These are phyloP conservation scores for Ustilago curta DNA, from an alignment of 1,284 basidiomycete species.

Conservation along the genomic window DNA sequence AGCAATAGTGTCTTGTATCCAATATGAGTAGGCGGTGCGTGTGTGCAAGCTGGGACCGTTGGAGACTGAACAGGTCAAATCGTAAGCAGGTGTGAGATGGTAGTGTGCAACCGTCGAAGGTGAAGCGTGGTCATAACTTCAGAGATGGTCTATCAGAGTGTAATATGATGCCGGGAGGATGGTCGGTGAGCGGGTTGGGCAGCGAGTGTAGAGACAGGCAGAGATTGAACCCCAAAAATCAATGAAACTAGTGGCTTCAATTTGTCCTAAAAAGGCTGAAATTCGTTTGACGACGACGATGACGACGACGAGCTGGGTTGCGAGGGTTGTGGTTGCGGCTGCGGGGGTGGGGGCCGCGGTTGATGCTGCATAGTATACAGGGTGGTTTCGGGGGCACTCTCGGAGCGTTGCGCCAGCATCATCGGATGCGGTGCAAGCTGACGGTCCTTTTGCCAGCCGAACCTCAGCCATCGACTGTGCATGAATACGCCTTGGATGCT, in stretches of 20 bases:
- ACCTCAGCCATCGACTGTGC: slow-evolving; percentile 94
- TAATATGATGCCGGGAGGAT: too few relatives aligned
- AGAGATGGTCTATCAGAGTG: too few relatives aligned
- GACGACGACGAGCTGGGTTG: slow-evolving; percentile 5
- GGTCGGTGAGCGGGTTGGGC: too few relatives aligned
- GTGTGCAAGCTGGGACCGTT: not conserved
- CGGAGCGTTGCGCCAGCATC: slow-evolving; percentile 6
- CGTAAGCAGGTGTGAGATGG: too few relatives aligned
- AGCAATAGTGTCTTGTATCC: not conserved
- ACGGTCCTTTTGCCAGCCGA: slow-evolving; percentile 94
- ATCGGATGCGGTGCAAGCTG: not conserved
- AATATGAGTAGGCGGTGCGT: not conserved
- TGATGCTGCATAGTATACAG: slow-evolving; percentile 10
- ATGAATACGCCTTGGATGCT: slow-evolving; percentile 85
- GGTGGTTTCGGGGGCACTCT: slow-evolving; percentile 16
- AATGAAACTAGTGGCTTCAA: too few relatives aligned
- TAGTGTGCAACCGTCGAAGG: too few relatives aligned
- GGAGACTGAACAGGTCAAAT: too few relatives aligned
- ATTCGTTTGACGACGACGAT: slow-evolving; percentile 15
- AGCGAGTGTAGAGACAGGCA: too few relatives aligned
- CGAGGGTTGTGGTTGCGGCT: not conserved
- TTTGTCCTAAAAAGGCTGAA: slow-evolving; percentile 26
- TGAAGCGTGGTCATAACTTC: too few relatives aligned
- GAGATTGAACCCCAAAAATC: too few relatives aligned
- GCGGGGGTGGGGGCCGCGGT: not conserved